Base-by-base conservation (phyloP, 495 filamentous ascomycete genomes). In the Durotheca rogersii region DNA sequence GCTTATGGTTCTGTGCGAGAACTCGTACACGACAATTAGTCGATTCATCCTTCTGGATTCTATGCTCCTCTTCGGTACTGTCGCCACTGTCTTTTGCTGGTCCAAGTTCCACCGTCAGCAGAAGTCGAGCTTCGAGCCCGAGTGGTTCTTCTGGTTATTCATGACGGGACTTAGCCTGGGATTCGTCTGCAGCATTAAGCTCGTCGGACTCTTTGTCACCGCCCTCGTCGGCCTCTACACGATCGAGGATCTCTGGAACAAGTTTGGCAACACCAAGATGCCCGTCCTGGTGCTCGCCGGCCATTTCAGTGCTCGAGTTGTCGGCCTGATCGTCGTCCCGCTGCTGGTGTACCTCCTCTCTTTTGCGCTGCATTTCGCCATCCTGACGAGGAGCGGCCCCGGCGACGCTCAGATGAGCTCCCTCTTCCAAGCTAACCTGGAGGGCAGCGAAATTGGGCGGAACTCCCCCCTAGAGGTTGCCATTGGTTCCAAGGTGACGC, bases 321-420 rank as follows among this genome's bases (percentile, higher is more conserved):
- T 88, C 47, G 92, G 94, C 30, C 78, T 98, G 30, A 98, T 98
- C 51, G 59, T 91, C 38, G 79, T 98, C 47, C 93, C 93, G 7
- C 67, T 89, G 29, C 62, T 89, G 31, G 87, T 98, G 42, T 98
- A 98, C 67, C 85, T 96, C 75, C 83, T 95, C 64, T 94, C 90
- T 20, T 98, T 98, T 68, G 95, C 84, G 52, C 73, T 92, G 41
- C 93, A 98, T 66, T 98, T 98, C 65, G 76, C 87, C 34, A 86
- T 98, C 36, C 76, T 98, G 40, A 87, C 92, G 67, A 95, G 94
- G 72, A 93, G 85, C 67, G 93, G 93, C 5, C 93, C 93, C 1
- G 93, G 93, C 35, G 93, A 98, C 73, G 93, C 93, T 4, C 93
- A 98, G 66, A 98, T 98, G 93, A 96, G 91, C 70, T 98, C 93